Conservation (phyloP, 2,329 filamentous ascomycete genomes). For the Calonectria hawksworthii region DNA sequence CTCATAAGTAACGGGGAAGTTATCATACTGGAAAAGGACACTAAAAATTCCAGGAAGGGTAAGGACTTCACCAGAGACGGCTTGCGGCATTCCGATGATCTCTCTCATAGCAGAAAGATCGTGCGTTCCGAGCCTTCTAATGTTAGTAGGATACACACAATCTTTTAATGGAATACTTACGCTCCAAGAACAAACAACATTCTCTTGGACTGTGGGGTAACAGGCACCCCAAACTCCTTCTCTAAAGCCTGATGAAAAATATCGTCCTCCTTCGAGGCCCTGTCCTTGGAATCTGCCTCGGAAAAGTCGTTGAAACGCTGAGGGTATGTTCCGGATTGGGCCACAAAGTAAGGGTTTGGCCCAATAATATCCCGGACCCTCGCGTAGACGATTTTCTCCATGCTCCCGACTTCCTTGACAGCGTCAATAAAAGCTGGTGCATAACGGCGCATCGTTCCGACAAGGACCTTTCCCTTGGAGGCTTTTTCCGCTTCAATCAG, state of each 20-base stretch:
- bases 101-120: conserved; percentile 31
- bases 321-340: conserved; percentile 63
- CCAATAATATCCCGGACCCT: conserved; percentile 62
- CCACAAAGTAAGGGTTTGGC: conserved; percentile 64
- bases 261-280: conserved; percentile 17
- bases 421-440: conserved; percentile 67
- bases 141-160: not conserved
- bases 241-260: conserved; percentile 36
- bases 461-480: conserved; percentile 63
- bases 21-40: conserved; percentile 32
- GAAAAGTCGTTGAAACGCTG: conserved; percentile 51
- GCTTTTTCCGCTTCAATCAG: conserved; percentile 64
- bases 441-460: conserved; percentile 73
- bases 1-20: conserved; percentile 67
- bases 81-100: conserved; percentile 29
- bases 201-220: conserved; percentile 22
- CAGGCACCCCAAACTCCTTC: conserved; percentile 26
- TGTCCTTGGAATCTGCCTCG: conserved; percentile 21
- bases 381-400: conserved; percentile 69
- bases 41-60: conserved; percentile 36
- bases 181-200: conserved; percentile 14
- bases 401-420: conserved; percentile 65
- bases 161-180: not conserved
- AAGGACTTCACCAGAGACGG: conserved; percentile 26
- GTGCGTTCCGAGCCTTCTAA: conserved; percentile 19